Percentiles rank a stretch among this genome's conserved stretches.
Conservation (phyloP, 257 asterid genomes). For the Solanum gracilifrons region DNA sequence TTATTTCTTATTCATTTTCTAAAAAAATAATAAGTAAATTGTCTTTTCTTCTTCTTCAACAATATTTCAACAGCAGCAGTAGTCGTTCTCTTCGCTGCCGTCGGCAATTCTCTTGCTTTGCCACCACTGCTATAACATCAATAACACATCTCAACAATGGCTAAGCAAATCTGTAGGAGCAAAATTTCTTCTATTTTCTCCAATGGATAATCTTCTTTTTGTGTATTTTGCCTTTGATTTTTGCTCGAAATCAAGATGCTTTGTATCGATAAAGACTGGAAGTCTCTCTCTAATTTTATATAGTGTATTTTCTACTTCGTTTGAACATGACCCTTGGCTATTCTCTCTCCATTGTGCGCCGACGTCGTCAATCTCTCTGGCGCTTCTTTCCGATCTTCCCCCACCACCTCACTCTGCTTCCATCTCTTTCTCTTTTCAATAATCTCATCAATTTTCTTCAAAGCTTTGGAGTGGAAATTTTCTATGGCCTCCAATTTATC, state of each 20-base stretch:
- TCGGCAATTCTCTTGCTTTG: neutral
- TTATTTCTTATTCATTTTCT: neutral
- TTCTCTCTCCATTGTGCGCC: neutral
- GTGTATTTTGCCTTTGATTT: neutral
- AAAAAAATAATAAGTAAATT: too few species aligned
- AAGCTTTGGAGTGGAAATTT: neutral
- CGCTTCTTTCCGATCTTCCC: neutral
- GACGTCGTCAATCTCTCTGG: neutral
- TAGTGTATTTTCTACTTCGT: neutral
- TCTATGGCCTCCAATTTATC: neutral
- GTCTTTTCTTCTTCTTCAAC: neutral
- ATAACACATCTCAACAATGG: neutral
- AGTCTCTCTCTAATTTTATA: neutral
- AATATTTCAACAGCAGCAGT: too few species aligned
- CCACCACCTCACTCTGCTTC: neutral
- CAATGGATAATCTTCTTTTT: neutral
- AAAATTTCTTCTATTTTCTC: neutral
- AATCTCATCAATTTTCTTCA: too few species aligned
- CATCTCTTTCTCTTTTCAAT: neutral
- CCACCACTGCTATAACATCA: neutral
- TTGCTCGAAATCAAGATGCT: neutral
- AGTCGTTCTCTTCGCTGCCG: accelerated
- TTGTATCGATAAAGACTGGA: too few species aligned
- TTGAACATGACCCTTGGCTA: neutral
- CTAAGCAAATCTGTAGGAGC: neutral